Conservation (phyloP, 2,329 filamentous ascomycete species). For the Arthroderma sp. region DNA sequence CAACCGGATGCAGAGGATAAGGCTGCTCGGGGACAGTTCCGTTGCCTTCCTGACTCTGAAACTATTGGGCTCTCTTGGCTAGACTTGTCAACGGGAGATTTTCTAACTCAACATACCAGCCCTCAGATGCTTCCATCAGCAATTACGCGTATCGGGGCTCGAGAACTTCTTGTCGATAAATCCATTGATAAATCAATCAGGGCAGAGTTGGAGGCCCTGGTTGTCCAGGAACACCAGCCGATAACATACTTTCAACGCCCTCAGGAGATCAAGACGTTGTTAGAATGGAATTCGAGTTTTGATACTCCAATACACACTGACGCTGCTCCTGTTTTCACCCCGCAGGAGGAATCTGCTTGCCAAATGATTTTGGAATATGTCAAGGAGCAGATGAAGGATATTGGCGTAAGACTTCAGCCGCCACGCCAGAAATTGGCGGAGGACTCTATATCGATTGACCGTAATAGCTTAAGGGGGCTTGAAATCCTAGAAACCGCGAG, state of each 20-base stretch:
- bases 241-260: constrained; percentile 56
- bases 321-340: constrained; percentile 47
- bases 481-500: constrained; percentile 80
- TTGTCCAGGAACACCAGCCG: constrained; percentile 63
- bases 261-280: constrained; percentile 37
- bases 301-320: constrained; percentile 55
- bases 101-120: constrained; percentile 69
- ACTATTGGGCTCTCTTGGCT: constrained; percentile 78
- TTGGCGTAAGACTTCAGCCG: constrained; percentile 69
- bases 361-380: constrained; percentile 77
- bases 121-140: constrained; percentile 63
- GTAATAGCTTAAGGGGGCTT: constrained; percentile 75
- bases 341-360: constrained; percentile 62
- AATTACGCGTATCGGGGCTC: constrained; percentile 68
- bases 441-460: constrained; percentile 82
- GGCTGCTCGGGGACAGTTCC: constrained; percentile 19
- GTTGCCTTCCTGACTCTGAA: constrained; percentile 26
- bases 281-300: constrained; percentile 63
- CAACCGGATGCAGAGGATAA: constrained; percentile 15
- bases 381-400: constrained; percentile 60
- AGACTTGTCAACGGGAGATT: constrained; percentile 88
- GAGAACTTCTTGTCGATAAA: constrained; percentile 71
- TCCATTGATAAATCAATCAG: constrained; percentile 46
- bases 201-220: constrained; percentile 52
- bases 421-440: constrained; percentile 62